phyloP scores from a whole-genome alignment of 352 stramenopile genomes.

The Blastocystis sp. region DNA sequence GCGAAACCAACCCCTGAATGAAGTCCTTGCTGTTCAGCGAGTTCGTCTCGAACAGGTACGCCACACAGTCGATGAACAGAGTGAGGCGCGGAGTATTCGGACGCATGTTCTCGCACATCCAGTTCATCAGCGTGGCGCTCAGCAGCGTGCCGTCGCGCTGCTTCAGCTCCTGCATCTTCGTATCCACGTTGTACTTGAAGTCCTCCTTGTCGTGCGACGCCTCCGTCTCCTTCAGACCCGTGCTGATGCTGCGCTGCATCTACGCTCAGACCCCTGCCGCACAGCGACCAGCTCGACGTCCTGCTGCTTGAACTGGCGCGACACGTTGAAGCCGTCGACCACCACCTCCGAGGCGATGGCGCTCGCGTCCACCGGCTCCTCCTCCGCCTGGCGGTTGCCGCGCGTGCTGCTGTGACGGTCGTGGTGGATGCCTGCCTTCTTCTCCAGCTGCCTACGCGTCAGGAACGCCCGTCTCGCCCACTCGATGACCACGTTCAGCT shows the following conservation, averaged over 20 bases:
- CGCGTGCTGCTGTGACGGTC: neutral
- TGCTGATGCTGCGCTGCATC: neutral
- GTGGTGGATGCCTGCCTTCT: neutral
- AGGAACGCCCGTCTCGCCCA: neutral
- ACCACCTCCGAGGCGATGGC: neutral
- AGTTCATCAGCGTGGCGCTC: neutral
- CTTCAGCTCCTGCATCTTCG: constrained; percentile 8
- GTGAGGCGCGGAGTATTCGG: neutral
- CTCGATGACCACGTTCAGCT: constrained; percentile 57
- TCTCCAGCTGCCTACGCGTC: constrained; percentile 21
- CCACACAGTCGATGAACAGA: neutral
- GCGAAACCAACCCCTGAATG: neutral
- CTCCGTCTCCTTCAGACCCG: constrained; percentile 15
- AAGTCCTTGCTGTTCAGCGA: neutral
- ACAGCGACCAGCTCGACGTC: neutral
- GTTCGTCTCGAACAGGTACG: neutral
- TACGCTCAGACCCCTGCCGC: neutral
- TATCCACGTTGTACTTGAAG: constrained; percentile 44
- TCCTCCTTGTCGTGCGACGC: neutral
- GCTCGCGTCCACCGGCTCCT: neutral
- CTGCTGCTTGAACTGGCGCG: neutral
- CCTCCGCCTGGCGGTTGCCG: neutral
- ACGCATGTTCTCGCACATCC: neutral
- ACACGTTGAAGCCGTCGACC: neutral
- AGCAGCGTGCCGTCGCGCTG: neutral